Base-by-base conservation (phyloP, 345 rosid species). In the Euphorbia lathyris region DNA sequence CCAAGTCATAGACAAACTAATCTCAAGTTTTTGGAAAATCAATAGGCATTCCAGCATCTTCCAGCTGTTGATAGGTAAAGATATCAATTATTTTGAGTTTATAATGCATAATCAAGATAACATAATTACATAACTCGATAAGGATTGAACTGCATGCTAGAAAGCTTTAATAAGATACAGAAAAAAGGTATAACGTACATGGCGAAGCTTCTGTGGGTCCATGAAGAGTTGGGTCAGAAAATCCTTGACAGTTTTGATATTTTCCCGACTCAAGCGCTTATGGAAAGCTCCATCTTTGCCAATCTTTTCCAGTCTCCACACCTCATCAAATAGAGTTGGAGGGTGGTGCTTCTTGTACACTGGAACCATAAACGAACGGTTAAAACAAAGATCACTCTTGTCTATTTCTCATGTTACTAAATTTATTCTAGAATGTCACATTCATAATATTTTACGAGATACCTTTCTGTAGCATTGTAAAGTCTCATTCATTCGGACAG, bases 281-380 rank as follows among this genome's bases (percentile, higher is more conserved):
- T 92, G 97, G 82, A 95, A 95, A 72, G 99, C 99, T 67, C 99
- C 99, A 71, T 92, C 97, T 84, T 95, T 95, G 58, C 97, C 99
- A 63, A 90, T 95, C 86, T 95, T 95, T 76, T 95, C 99, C 77
- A 95, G 83, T 80, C 99, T 92, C 97, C 97, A 92, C 3, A 95
- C 96, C 67, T 95, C 99, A 75, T 95, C 97, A 7, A 74, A 73
- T 38, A 88, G 84, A 79, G 87, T 78, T 67, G 97, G 99, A 29
- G 97, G 99, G 69, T 95, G 94, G 79, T 95, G 97, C 83, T 95
- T 95, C 85, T 78, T 95, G 74, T 95, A 95, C 70, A 95, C 99
- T 95, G 82, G 85, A 82, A 81, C 40, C 70, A 79, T 51, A 72
- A 69, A 47, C 50, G n/a, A 14, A 70, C 38, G 22, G 45, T 36